Evolutionary conservation across 2,329 filamentous ascomycete species (phyloP), one percentile per base, ranked within the genome.

Genomic region (Colletotrichum filicis): DNA sequence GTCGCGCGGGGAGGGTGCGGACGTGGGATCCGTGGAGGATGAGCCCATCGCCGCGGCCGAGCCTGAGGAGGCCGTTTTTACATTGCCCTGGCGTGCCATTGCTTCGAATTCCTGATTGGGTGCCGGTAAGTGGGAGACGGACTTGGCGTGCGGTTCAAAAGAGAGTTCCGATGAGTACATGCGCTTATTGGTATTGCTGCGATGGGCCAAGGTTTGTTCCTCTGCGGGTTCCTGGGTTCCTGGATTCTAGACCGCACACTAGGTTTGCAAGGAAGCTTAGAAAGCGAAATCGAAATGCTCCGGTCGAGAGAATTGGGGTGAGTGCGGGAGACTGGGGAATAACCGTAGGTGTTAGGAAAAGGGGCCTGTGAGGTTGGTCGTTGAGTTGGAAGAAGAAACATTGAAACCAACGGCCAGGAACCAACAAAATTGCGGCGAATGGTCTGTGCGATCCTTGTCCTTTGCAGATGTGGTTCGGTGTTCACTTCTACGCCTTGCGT

Each of bases 1-100:
- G 52, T 77, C 76, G 59, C 79, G 82, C 71, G 79, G 76, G 26
- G 68, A 30, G 14, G 28, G 32, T 14, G 76, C 56, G 12, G 52
- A 22, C n/a, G 68, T 30, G 14, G 28, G 26, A 14, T 76, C 56
- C 19, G 52, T 19, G 16, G 26, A 60, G 55, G 30, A 35, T 42
- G 19, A n/a, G 24, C 32, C 28, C 11, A 35, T 26, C 22, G 28
- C 42, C 28, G 26, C 57, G 22, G 61, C 52, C 24, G 32, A 65
- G 37, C 53, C 53, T 5, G 59, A 30, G 4, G 55, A 42, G 30
- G 67, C 56, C 14, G 49, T 56, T 30, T 58, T 42, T 32, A 71
- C 60, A 24, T 73, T 49, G 49, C 35, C 49, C 26, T 66, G 55
- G 49, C 19, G n/a, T 64, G 49, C 5, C 61, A 64, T 68, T 30